A percentile compares a stretch with the other conserved stretches of the same genome.
Conservation (phyloP, 2,329 filamentous ascomycete genomes). For the Blastomyces percursus region DNA sequence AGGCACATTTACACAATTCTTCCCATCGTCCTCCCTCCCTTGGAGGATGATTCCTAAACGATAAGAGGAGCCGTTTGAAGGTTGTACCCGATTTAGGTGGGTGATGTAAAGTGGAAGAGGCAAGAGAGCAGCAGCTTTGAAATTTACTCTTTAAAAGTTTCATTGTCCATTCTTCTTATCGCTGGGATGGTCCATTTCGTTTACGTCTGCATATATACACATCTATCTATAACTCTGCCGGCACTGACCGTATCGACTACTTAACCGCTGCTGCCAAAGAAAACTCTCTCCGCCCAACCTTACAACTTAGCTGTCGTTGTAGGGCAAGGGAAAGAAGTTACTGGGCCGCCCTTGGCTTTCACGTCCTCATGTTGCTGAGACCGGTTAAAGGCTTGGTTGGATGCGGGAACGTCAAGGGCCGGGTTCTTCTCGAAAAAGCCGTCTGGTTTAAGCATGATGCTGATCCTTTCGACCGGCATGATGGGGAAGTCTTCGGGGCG, state of each 20-base stretch:
- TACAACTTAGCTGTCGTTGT: not conserved
- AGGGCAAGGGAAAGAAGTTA: not conserved
- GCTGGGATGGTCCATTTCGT: not conserved
- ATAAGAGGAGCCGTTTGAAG: no score
- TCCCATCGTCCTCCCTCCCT: no score
- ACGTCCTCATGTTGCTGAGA: not conserved
- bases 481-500: conserved; percentile 57
- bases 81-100: no score
- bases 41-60: no score
- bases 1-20: no score
- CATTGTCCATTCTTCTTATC: not conserved
- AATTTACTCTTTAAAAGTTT: not conserved
- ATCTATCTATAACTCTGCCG: not conserved
- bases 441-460: conserved; percentile 29
- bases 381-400: conserved; percentile 10
- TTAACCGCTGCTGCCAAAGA: not conserved
- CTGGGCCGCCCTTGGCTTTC: not conserved
- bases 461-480: conserved; percentile 40
- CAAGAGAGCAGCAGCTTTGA: no score
- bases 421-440: conserved; percentile 45
- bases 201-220: not conserved
- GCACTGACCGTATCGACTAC: not conserved
- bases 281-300: not conserved
- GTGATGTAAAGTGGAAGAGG: no score
- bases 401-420: conserved; percentile 38